Conservation (phyloP, 2,329 filamentous ascomycete species). For the Hymenoscyphus linearis region DNA sequence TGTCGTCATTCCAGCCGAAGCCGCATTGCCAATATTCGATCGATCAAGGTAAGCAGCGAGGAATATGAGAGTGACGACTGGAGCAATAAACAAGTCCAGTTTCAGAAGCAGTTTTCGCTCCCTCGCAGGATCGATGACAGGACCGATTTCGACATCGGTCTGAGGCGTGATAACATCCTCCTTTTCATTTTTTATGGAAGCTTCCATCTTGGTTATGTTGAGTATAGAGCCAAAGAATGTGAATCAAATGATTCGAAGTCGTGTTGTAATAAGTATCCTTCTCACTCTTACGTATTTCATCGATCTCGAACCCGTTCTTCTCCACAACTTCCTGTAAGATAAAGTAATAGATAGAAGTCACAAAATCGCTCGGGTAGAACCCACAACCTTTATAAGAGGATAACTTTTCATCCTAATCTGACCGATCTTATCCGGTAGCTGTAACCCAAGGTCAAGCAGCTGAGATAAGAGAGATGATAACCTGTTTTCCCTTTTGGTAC, state of each 20-base stretch:
- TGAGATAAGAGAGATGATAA: background rate
- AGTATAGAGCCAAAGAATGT: background rate
- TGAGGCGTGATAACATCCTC: background rate
- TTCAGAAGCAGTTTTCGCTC: conserved; percentile 43
- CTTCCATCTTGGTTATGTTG: background rate
- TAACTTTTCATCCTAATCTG: background rate
- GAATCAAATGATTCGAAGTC: background rate
- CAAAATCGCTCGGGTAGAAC: background rate
- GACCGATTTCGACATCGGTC: conserved; percentile 4
- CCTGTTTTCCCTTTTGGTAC: background rate
- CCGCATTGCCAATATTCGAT: conserved; percentile 38
- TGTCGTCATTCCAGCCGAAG: background rate
- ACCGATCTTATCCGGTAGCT: background rate
- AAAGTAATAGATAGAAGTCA: background rate
- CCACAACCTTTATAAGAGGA: background rate
- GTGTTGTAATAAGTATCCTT: background rate
- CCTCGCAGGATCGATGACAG: conserved; percentile 38
- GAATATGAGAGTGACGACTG: conserved; percentile 51
- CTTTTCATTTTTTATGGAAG: conserved; percentile 16
- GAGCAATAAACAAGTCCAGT: conserved; percentile 43
- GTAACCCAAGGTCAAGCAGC: background rate
- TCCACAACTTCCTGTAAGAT: background rate
- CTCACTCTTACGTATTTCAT: background rate
- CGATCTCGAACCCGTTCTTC: background rate
- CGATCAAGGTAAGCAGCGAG: conserved; percentile 51